Evolutionary conservation across 2,329 filamentous ascomycete species (phyloP), one percentile per base, ranked within the genome.

Genomic region (Penicillium occitanis): DNA sequence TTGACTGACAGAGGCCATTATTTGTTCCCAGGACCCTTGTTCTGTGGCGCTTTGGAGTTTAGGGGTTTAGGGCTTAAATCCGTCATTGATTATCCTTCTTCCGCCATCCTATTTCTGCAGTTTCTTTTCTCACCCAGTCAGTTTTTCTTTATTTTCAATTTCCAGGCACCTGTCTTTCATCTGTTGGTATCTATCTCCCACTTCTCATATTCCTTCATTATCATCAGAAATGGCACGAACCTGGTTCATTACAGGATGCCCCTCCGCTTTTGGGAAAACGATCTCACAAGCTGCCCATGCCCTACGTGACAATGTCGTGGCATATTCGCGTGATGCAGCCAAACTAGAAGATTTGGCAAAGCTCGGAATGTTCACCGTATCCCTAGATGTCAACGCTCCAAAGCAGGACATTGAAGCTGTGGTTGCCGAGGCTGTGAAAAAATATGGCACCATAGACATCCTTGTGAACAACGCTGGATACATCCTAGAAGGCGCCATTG

Each of bases 381-480:
- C 48, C 1, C 25, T 63, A 1, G 35, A 63, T 57, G 50, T 63
- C 17, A 55, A 25, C 7, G 13, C 50, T 11, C 19, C 25, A 4
- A 37, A 63, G 13, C 28, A 42, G 11, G 40, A 63, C 5, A 50
- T 67, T 5, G 28, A 67, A 35, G 55, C 44, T 30, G 22, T 59
- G n/a, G 63, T 64, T 11, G 37, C 55, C 2, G 35, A 59, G 4
- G 51, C 44, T 5, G 30, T 66, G 11, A 33, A 17, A 13, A 68
- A 60, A 17, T 69, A 65, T 33, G 63, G 63, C 28, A 19, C 55
- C 35, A 60, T 69, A 19, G 63, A 69, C 30, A 51, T 63, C 33
- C 59, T 67, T 22, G 63, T 66, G 17, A 69, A 69, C 35, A 61
- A 61, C n/a, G 66, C 63, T 19, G 67, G 57, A 55, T 67, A 67